Conservation (phyloP, 2,329 filamentous ascomycete species). For the Esteya vermicola region DNA sequence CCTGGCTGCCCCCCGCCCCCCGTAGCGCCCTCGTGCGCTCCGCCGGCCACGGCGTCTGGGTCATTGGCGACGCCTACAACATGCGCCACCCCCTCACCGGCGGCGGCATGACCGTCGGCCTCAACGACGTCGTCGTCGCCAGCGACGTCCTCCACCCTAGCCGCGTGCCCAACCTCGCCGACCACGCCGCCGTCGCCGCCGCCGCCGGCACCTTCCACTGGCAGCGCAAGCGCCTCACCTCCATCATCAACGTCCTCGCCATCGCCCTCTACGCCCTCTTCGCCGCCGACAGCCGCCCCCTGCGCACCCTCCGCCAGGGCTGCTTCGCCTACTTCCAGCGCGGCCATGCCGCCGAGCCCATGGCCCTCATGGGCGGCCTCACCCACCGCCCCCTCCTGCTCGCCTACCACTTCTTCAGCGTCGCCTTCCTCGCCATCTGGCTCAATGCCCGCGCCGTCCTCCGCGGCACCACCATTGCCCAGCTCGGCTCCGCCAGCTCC, state of each 20-base stretch:
- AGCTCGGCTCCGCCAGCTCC: conserved; percentile 16
- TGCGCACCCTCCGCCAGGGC: conserved; percentile 69
- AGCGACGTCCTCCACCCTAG: conserved; percentile 58
- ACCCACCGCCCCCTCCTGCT: conserved; percentile 48
- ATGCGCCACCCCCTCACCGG: conserved; percentile 98
- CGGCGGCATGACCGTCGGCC: conserved; percentile 94
- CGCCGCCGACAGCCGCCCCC: conserved; percentile 59
- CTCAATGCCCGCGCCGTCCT: conserved; percentile 17
- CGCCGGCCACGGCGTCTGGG: conserved; percentile 54
- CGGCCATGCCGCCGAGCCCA: conserved; percentile 50
- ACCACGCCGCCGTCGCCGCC: conserved; percentile 49
- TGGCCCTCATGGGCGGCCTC: conserved; percentile 43
- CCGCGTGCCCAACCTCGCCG: conserved; percentile 51
- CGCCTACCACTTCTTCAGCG: conserved; percentile 20
- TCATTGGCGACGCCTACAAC: conserved; percentile 92
- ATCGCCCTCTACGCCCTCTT: conserved; percentile 88
- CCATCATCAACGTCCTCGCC: conserved; percentile 95
- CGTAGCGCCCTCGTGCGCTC: conserved; percentile 24
- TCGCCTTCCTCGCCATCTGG: neutral
- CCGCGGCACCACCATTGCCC: neutral
- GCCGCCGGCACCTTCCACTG: conserved; percentile 64
- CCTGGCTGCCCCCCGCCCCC: conserved; percentile 59
- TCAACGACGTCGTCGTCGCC: conserved; percentile 79
- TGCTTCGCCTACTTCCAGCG: conserved; percentile 89
- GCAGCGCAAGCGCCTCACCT: conserved; percentile 59